A percentile compares a stretch with the other conserved stretches of the same genome.
These are phyloP conservation scores for Daphne laureola DNA, from an alignment of 441 rosid genomes.

Conservation along the genomic window DNA sequence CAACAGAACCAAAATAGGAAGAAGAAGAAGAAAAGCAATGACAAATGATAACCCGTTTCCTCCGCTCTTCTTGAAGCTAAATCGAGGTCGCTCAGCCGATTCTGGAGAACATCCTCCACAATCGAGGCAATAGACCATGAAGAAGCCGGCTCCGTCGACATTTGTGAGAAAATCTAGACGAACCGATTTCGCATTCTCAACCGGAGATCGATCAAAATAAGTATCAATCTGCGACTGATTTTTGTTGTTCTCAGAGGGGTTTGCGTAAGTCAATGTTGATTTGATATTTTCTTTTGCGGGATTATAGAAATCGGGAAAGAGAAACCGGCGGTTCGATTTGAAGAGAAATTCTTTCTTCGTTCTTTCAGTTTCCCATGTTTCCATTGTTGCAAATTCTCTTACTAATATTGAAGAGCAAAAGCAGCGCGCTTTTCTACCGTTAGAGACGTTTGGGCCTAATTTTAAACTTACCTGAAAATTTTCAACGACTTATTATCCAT, in stretches of 20 bases:
- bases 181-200: constrained; percentile 1
- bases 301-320: constrained; percentile 12
- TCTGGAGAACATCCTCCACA: constrained; percentile 74
- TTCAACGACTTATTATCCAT: too few relatives aligned
- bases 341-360: constrained; percentile 12
- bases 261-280: too few relatives aligned
- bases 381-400: constrained; percentile 13
- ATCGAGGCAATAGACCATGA: constrained; percentile 55
- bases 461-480: constrained; percentile 11
- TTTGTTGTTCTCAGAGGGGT: too few relatives aligned
- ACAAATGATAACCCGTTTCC: constrained; percentile 60
- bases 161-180: constrained; percentile 11
- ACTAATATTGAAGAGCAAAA: constrained; percentile 37
- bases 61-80: constrained; percentile 43
- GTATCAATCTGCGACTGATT: too few relatives aligned
- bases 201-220: background rate
- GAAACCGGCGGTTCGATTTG: constrained; percentile 10
- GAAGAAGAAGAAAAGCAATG: constrained; percentile 1
- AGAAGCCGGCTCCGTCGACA: constrained; percentile 48
- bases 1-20: background rate
- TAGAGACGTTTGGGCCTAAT: constrained; percentile 26
- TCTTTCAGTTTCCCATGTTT: constrained; percentile 13
- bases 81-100: constrained; percentile 32
- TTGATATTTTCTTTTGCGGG: too few relatives aligned
- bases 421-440: constrained; percentile 28